Conservation (phyloP, 192 early-diverging fungal genomes). For the Ramicandelaber brevisporus region DNA sequence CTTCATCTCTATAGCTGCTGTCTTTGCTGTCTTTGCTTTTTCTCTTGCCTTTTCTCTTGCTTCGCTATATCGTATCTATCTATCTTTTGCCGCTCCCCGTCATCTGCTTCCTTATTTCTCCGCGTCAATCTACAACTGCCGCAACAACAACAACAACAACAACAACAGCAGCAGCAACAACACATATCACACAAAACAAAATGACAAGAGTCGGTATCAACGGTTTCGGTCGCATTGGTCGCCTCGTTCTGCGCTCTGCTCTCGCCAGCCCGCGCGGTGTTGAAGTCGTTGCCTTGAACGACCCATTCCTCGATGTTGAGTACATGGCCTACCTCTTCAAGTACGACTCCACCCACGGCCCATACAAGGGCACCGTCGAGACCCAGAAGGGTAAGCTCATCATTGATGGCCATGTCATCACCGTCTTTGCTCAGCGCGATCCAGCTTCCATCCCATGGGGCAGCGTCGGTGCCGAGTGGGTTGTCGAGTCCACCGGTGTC, state of each 20-base stretch:
- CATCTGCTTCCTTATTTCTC: too few relatives aligned
- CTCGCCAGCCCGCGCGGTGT: slow-evolving; percentile 36
- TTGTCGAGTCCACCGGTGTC: slow-evolving; percentile 97
- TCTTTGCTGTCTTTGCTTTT: too few relatives aligned
- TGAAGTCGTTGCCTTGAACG: slow-evolving; percentile 79
- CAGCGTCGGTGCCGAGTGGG: slow-evolving; percentile 50
- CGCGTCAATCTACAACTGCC: too few relatives aligned
- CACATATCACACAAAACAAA: too few relatives aligned
- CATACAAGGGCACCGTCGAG: slow-evolving; percentile 61
- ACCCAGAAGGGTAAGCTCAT: slow-evolving; percentile 70
- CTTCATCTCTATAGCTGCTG: too few relatives aligned
- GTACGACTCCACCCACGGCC: slow-evolving; percentile 98
- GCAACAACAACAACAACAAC: too few relatives aligned
- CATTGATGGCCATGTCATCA: slow-evolving; percentile 62
- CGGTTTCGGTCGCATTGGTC: slow-evolving; percentile 94
- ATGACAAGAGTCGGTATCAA: too few relatives aligned
- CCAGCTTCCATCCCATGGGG: slow-evolving; percentile 84
- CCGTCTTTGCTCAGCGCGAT: slow-evolving; percentile 45
- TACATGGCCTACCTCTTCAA: slow-evolving; percentile 98
- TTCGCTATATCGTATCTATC: too few relatives aligned
- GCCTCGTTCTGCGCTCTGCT: slow-evolving; percentile 81
- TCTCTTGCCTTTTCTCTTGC: too few relatives aligned
- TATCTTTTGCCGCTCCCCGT: too few relatives aligned
- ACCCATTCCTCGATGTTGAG: slow-evolving; percentile 85
- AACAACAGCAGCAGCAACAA: too few relatives aligned